Base-by-base conservation (phyloP, 345 rosid genomes). In the Heritiera littoralis region DNA sequence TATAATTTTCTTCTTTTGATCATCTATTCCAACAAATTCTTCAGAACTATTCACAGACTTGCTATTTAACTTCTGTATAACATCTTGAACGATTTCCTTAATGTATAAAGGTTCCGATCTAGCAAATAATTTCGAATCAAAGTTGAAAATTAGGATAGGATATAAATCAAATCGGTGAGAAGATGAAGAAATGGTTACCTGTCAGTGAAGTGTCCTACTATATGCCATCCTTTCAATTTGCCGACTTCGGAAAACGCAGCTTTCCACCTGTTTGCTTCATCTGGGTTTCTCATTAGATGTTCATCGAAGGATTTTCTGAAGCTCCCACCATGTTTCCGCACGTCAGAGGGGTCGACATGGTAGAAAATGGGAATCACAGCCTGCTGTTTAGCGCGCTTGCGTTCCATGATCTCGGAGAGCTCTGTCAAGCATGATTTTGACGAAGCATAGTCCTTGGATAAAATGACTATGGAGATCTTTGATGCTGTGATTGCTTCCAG, bases 351-450 rank as follows among this genome's bases (percentile, higher is more conserved):
- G 0, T 70, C 12, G 0, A 70, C 74, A 6, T 49, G n/a, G 1
- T 70, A 70, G 10, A 70, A 70, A 41, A 70, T 23, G 9, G 59
- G 58, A 28, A 13, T 0, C 14, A 30, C 74, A 13, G 0, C 5
- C 0, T 23, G 12, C 3, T 0, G 6, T 1, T 1, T 0, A 3
- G 1, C 5, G 4, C 4, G 6, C 41, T 14, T 14, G 13, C 58
- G 1, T 8, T 72, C 60, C 75, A 70, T 70, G 74, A 70, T 70
- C 3, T 28, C 10, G 3, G 7, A 48, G 13, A 70, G 74, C 0
- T 49, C 58, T 2, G 3, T 0, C 41, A 70, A 48, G 41, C 74
- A 48, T 11, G 74, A 13, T 7, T 49, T 1, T 30, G 74, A 70
- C 49, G 74, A 70, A 15, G 74, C 74, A 70, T 13, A 70, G 43